phyloP scores from a whole-genome alignment of 352 stramenopile species.

The Paralagenidium karlingii region DNA sequence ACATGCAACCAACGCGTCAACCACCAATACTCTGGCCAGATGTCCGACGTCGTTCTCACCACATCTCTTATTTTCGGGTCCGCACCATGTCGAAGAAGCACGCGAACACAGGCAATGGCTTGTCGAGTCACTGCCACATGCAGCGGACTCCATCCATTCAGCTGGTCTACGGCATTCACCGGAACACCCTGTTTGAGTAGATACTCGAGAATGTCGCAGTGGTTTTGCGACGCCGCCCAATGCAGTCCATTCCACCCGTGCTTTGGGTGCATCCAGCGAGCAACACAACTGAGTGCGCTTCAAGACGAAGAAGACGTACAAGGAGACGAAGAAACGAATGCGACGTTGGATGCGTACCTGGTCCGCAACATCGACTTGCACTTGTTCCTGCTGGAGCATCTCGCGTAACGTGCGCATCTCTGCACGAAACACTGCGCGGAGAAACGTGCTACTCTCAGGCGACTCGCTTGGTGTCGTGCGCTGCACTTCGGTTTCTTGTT shows the following conservation, averaged over 20 bases:
- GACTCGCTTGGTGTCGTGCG: constrained; percentile 37
- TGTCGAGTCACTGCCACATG: constrained; percentile 51
- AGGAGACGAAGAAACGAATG: too few relatives aligned
- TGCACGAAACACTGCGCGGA: constrained; percentile 45
- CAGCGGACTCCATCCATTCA: constrained; percentile 56
- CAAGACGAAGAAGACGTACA: background rate
- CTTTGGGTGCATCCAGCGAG: constrained; percentile 8
- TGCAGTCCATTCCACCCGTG: constrained; percentile 70
- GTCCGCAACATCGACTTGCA: constrained; percentile 37
- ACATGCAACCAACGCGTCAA: too few relatives aligned
- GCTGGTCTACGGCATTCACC: constrained; percentile 49
- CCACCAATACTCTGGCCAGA: too few relatives aligned
- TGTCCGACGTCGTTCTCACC: too few relatives aligned
- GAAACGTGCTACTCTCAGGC: constrained; percentile 36
- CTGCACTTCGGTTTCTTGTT: constrained; percentile 6
- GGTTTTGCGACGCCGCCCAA: constrained; percentile 57
- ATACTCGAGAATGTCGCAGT: constrained; percentile 29
- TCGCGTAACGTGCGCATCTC: constrained; percentile 37
- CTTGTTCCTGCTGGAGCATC: constrained; percentile 27
- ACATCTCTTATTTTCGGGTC: constrained; percentile 20
- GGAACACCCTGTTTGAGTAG: constrained; percentile 25
- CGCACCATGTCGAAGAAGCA: constrained; percentile 31
- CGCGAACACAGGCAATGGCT: constrained; percentile 20
- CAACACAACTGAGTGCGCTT: background rate
- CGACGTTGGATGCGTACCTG: constrained; percentile 33